Evolutionary conservation across 495 filamentous ascomycete species (phyloP).

Genomic region (Talaromyces liani): DNA sequence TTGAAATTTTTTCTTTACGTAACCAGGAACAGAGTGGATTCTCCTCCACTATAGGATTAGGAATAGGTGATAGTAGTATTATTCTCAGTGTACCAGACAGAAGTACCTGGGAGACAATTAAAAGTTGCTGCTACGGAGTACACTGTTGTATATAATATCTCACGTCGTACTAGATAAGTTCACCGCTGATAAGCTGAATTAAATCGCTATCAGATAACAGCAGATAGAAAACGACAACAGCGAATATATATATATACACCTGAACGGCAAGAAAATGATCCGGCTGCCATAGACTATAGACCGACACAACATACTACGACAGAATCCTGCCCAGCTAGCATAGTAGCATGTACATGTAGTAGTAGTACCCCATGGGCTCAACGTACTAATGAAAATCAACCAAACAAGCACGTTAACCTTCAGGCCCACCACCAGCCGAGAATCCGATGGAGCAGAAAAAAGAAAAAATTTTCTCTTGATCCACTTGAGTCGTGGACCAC

Average conservation of each 20-base stretch:
- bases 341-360: no score
- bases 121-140: no score
- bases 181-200: neutral
- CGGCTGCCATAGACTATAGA: no score
- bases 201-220: neutral
- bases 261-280: no score
- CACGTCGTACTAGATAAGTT: neutral
- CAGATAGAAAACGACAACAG: neutral
- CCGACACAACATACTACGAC: neutral
- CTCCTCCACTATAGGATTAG: neutral
- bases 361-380: neutral
- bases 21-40: constrained; percentile 15
- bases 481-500: neutral
- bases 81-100: no score
- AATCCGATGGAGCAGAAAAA: neutral
- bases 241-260: neutral
- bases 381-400: neutral
- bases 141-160: neutral
- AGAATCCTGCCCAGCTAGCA: no score
- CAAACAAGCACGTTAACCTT: neutral
- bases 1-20: constrained; percentile 21
- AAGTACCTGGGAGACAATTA: no score
- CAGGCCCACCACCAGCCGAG: neutral
- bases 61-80: neutral
- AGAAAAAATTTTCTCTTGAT: neutral